Base-by-base conservation (phyloP, 1,284 basidiomycete genomes). In the Gomphus bonarii region DNA sequence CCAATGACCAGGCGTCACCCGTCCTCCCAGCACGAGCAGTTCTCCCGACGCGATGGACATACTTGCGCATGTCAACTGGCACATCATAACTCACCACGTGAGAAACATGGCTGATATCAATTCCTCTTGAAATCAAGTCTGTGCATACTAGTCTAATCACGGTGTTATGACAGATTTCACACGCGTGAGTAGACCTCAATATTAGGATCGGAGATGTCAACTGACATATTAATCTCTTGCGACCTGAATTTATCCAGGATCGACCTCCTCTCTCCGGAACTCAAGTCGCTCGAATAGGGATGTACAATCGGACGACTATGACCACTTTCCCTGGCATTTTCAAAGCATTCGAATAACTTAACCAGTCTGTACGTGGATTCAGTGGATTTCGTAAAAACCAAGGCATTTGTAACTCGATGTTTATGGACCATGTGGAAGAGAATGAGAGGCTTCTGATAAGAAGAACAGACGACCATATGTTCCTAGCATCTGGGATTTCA, bases 1-100 rank as follows among this genome's bases (percentile, higher is more conserved):
- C 91, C 61, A 99, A 72, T 2, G 88, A 91, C 94, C 94, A 99
- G 0, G 93, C 93, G 61, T 88, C 81, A 3, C 95, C 95, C 12
- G 73, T 71, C 48, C 88, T 77, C 1, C 93, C 93, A 1, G 95
- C 95, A 59, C 95, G 81, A 3, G 95, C 95, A 1, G 95, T 98
- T 42, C 95, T 79, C 18, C 95, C 95, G 0, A 94, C 94, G 50
- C 95, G 85, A 69, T 99, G 95, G 18, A 99, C 91, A 66, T 99
- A 98, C 70, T 98, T 98, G 52, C 91, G 82, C 80, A 97, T 91
- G 67, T 98, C 95, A n/a, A 97, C 80, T 1, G 95, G 95, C 2
- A 85, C 85, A 69, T 98, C 95, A 70, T 98, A 98, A 62, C 85
- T 93, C 42, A 99, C 80, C 31, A 98, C 95, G 70, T 97, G 89